Base-by-base conservation (phyloP, 805 yeast genomes). In the Ogataea ramenticola region DNA sequence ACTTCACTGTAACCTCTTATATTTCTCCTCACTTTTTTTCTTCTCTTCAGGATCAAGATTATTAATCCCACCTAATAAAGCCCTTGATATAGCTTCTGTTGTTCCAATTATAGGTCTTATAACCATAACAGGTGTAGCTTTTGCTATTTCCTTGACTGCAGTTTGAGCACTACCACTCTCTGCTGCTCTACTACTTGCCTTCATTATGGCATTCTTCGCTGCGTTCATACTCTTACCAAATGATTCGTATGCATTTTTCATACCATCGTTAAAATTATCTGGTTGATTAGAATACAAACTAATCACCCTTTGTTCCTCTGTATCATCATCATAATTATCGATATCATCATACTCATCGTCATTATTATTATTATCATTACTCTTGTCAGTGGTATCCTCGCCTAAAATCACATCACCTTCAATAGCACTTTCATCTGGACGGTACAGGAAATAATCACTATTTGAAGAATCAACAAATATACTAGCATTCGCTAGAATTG, bases 201-300 rank as follows among this genome's bases (percentile, higher is more conserved):
- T 72, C 37, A 70, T 53, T 9, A 90, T 64, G 0, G 85, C 83
- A 41, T 76, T 74, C 52, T 72, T 75, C 0, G 96, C 93, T 16
- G 81, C 67, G 15, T 66, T 63, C 33, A 87, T 64, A 53, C 88
- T 88, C 46, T 73, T 71, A 11, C 83, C 90, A 36, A 90, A 60
- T 3, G 95, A 77, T 40, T 68, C 68, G 58, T 82, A 86, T 0
- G 96, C 96, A n/a, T 73, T 71, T 46, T 70, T 72, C 15, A 90
- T 58, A 0, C 98, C 98, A 50, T 82, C 82, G 48, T 74, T 77
- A 21, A 86, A 60, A 44, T 74, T 77, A 12, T 66, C 66, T 0
- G 98, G 98, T 58, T 87, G 97, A 56, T 86, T 79, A 1, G 96
- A 87, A 61, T 89, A 88, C 19, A 85, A 68, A 64, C 95, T 86